Percentiles rank a stretch among this genome's conserved stretches.
Evolutionary conservation across 768 basidiomycete species (phyloP).

Genomic region (Crucibulum laeve): DNA sequence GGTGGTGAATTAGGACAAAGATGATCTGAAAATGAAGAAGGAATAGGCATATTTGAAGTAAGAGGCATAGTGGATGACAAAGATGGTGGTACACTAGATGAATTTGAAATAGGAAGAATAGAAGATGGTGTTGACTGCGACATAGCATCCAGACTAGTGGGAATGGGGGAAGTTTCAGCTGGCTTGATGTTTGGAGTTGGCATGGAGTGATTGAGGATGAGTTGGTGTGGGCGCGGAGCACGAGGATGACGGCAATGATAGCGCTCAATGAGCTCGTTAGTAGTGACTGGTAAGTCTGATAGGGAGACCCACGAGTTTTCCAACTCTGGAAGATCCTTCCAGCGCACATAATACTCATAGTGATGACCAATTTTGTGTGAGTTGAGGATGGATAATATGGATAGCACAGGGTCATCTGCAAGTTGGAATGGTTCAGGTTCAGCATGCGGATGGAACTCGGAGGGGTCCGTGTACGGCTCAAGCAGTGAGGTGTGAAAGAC

Average conservation of each 20-base stretch:
- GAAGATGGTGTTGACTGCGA: too few species aligned
- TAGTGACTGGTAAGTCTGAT: conserved; percentile 25
- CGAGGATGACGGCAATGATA: conserved; percentile 28
- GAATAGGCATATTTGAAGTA: too few species aligned
- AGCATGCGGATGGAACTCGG: conserved; percentile 23
- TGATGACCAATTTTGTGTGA: conserved; percentile 25
- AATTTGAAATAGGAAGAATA: too few species aligned
- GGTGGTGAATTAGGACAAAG: too few species aligned
- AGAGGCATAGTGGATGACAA: too few species aligned
- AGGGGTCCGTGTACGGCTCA: conserved; percentile 26
- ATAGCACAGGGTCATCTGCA: conserved; percentile 10
- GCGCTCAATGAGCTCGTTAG: conserved; percentile 23
- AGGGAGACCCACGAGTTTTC: conserved; percentile 31
- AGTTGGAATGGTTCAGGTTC: conserved; percentile 15
- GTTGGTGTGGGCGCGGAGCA: conserved; percentile 21
- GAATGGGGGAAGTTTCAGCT: not conserved
- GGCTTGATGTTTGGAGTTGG: not conserved
- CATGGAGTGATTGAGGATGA: conserved; percentile 8
- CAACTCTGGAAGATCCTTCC: conserved; percentile 16
- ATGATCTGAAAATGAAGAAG: too few species aligned
- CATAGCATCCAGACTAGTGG: not conserved
- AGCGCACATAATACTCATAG: conserved; percentile 31
- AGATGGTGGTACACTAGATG: too few species aligned
- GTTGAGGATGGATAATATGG: conserved; percentile 22
- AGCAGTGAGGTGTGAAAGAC: conserved; percentile 34